Base-by-base conservation (phyloP, 805 yeast genomes). In the Cyberlindnera euphorbiiphila region DNA sequence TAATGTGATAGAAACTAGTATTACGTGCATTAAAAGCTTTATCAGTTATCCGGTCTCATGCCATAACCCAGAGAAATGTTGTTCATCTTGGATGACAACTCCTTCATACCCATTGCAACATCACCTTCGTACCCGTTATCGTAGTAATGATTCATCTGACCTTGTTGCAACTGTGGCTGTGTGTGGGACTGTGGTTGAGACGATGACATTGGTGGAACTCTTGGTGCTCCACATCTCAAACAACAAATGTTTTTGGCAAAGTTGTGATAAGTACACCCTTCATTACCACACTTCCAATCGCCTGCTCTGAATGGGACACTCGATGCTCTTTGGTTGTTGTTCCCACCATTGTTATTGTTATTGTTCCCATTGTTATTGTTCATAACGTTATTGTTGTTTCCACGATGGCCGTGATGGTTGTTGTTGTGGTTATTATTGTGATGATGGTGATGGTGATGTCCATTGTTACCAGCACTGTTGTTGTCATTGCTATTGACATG, bases 301-400 rank as follows among this genome's bases (percentile, higher is more conserved):
- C 96, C 96, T 3, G 96, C 96, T 51, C 97, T 74, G 62, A 89
- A 89, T 21, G 96, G 96, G n/a, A 89, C 94, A 51, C 76, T 67
- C 5, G 69, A 71, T 36, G 62, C 63, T 29, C 65, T 46, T 14
- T 37, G 45, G 30, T 37, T 41, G n/a, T 21, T 20, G 29, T 39
- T 38, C 17, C 36, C 37, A 15, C 42, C 41, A 25, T 32, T 34
- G 15, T 28, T 32, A 35, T 40, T 39, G 15, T 39, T 37, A 34
- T 45, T 44, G 32, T 47, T n/a, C n/a, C n/a, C n/a, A n/a, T n/a
- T n/a, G 30, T 37, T 41, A n/a, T 21, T 20, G 29, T 39, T 38
- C 17, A 34, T 36, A 15, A 41, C 41, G 26, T 32, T 34, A 13
- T 28, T 32, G 36, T 40, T 39, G 15, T 39, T 37, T 34, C 43